These are phyloP conservation scores for Gonapodya prolifera DNA, from an alignment of 192 early-diverging fungal genomes.

Conservation along the genomic window DNA sequence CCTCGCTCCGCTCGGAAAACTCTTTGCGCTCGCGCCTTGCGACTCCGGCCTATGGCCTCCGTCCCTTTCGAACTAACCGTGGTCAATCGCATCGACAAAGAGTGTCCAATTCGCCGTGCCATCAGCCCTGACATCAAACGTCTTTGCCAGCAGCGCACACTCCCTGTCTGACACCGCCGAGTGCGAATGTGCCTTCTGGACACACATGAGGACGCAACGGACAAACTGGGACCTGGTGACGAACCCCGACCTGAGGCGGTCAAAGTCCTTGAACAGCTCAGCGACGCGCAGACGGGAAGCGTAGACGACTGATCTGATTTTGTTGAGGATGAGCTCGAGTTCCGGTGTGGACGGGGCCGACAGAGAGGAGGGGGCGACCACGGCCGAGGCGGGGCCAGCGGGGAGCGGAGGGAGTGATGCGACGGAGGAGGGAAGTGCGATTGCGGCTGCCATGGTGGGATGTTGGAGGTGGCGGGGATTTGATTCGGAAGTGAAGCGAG, in stretches of 20 bases:
- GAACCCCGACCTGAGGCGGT: conserved; percentile 28
- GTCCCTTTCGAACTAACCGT: conserved; percentile 33
- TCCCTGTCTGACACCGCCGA: conserved; percentile 21
- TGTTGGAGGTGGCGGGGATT: no score
- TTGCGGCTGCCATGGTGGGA: not conserved
- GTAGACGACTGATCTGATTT: not conserved
- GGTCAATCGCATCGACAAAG: conserved; percentile 39
- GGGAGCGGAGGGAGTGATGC: not conserved
- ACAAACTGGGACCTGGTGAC: conserved; percentile 31
- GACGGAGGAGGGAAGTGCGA: not conserved
- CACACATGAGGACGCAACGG: conserved; percentile 22
- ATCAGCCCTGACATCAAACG: conserved; percentile 17
- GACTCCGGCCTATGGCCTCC: no score
- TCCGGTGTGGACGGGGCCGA: not conserved
- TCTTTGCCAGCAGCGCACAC: conserved; percentile 18
- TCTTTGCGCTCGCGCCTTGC: no score
- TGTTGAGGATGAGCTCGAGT: not conserved
- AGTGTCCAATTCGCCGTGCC: conserved; percentile 28
- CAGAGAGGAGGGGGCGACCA: not conserved
- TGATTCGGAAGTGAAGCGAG: no score
- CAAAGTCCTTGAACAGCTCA: conserved; percentile 42
- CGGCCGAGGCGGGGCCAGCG: not conserved
- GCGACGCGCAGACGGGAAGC: conserved; percentile 26
- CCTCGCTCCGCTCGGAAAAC: no score
- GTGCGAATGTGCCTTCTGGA: conserved; percentile 25